Conservation (phyloP, 2,329 filamentous ascomycete species). For the Phoma sp. region DNA sequence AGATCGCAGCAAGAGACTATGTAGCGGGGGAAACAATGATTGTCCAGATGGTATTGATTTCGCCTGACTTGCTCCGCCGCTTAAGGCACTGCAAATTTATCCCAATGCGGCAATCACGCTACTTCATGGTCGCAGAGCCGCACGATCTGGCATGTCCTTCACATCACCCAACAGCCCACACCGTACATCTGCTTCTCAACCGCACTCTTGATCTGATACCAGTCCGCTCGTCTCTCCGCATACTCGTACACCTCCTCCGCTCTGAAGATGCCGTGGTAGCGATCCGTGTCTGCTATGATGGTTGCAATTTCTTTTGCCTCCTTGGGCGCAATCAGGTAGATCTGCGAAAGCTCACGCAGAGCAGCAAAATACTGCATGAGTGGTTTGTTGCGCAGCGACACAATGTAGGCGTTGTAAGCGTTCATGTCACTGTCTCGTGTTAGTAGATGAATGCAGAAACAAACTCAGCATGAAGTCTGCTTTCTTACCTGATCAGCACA, state of each 20-base stretch:
- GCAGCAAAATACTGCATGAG: constrained; percentile 90
- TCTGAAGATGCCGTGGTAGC: constrained; percentile 90
- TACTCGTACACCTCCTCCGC: constrained; percentile 98
- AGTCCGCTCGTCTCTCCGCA: constrained; percentile 90
- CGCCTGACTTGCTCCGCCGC: constrained; percentile 19
- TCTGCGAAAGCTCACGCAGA: constrained; percentile 89
- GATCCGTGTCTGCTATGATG: constrained; percentile 88
- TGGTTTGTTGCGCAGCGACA: constrained; percentile 80
- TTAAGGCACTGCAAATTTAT: constrained; percentile 13
- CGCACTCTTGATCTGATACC: constrained; percentile 85
- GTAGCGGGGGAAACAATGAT: neutral
- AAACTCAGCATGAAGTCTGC: neutral
- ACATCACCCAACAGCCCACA: constrained; percentile 88
- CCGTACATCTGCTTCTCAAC: constrained; percentile 99
- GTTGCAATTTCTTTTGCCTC: constrained; percentile 95
- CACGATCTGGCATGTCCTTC: constrained; percentile 18
- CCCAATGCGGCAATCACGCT: constrained; percentile 25
- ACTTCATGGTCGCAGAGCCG: constrained; percentile 11
- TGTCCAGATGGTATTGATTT: neutral
- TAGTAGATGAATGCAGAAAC: neutral
- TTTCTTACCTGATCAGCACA: constrained; percentile 75
- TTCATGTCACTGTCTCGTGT: constrained; percentile 78
- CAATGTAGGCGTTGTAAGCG: constrained; percentile 85
- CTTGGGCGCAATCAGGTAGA: constrained; percentile 85
- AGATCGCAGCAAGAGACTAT: neutral